These are phyloP conservation scores for Claviceps humidiphila DNA, from an alignment of 2,329 filamentous ascomycete genomes.

Conservation along the genomic window DNA sequence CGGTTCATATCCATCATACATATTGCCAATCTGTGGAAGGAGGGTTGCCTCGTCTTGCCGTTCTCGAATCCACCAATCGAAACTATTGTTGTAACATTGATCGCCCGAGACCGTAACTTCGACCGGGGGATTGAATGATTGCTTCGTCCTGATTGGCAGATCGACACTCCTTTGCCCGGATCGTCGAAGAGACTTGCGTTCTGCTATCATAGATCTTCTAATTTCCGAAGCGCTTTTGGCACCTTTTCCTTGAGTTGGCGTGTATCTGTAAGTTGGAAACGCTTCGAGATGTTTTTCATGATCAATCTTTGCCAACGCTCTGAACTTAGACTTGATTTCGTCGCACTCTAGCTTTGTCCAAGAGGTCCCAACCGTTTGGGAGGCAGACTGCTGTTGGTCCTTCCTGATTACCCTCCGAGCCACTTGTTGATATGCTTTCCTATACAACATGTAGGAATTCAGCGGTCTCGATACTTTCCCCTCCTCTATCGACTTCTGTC, in stretches of 20 bases:
- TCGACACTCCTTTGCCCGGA: neutral
- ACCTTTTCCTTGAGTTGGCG: constrained; percentile 56
- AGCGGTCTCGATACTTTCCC: constrained; percentile 63
- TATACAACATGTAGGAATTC: constrained; percentile 97
- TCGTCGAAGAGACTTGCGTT: constrained; percentile 32
- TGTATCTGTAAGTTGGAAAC: constrained; percentile 89
- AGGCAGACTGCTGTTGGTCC: constrained; percentile 91
- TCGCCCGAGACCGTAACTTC: neutral
- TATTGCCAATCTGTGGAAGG: neutral
- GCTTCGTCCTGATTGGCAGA: neutral
- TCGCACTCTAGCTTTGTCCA: constrained; percentile 66
- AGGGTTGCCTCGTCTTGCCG: neutral
- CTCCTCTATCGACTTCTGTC: constrained; percentile 2
- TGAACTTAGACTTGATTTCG: constrained; percentile 62
- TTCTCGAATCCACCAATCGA: constrained; percentile 1
- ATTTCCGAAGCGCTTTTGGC: constrained; percentile 8
- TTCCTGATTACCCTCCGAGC: constrained; percentile 67
- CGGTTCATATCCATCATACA: neutral
- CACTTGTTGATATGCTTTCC: constrained; percentile 79
- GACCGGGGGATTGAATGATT: neutral
- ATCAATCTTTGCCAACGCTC: constrained; percentile 65
- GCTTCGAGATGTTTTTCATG: constrained; percentile 72
- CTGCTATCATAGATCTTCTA: constrained; percentile 2
- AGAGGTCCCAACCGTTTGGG: constrained; percentile 70
- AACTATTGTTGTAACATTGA: neutral